phyloP scores from a whole-genome alignment of 2,329 filamentous ascomycete species.

The Colletotrichum sp. region DNA sequence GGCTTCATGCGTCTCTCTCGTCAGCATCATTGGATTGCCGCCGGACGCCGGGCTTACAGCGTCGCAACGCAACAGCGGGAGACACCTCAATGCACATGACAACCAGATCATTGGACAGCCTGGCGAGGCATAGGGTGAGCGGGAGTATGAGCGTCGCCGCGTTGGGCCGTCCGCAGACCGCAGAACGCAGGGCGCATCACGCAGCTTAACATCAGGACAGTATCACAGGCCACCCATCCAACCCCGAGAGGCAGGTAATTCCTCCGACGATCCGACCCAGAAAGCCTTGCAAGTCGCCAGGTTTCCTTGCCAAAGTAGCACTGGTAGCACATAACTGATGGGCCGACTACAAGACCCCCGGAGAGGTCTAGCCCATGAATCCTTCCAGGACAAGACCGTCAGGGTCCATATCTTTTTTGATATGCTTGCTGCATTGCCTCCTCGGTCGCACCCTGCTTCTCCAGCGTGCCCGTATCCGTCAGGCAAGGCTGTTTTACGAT shows the following conservation, averaged over 20 bases:
- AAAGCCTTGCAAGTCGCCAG: neutral
- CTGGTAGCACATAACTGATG: neutral
- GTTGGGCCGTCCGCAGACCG: neutral
- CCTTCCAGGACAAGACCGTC: neutral
- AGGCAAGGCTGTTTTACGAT: neutral
- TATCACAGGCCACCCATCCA: neutral
- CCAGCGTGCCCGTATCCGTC: neutral
- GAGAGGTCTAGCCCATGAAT: slow-evolving; percentile 5
- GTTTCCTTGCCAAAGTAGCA: neutral
- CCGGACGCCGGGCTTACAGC: neutral
- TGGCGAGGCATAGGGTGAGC: neutral
- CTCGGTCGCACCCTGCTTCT: neutral
- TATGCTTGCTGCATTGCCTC: neutral
- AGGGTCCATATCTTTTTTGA: neutral
- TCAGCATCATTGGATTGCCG: neutral
- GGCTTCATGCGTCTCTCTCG: neutral
- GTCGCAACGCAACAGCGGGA: neutral
- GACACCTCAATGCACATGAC: neutral
- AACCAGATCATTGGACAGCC: neutral
- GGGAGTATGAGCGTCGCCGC: slow-evolving; percentile 4
- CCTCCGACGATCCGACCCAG: slow-evolving; percentile 5
- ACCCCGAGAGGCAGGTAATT: neutral
- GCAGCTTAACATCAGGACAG: neutral
- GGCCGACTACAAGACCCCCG: neutral
- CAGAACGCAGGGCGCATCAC: neutral